These are phyloP conservation scores for Sequoiadendron giganteum DNA, from an alignment of 75 land plant species.

Conservation along the genomic window DNA sequence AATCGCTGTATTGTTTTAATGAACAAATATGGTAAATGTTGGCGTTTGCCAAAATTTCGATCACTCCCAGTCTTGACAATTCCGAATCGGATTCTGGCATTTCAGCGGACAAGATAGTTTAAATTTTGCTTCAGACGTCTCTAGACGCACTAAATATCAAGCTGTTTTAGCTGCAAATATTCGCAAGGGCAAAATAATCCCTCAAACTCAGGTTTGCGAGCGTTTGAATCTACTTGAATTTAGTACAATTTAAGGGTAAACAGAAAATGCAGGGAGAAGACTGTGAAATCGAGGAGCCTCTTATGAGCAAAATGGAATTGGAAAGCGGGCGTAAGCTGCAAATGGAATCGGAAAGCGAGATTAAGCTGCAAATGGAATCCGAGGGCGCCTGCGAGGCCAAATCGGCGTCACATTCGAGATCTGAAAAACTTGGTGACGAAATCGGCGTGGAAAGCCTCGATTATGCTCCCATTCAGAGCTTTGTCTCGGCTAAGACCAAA, in stretches of 20 bases:
- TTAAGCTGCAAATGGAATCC: too few species aligned
- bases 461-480: constrained; percentile 30
- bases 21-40: too few species aligned
- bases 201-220: too few species aligned
- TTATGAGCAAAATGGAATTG: neutral
- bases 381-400: neutral
- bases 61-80: too few species aligned
- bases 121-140: too few species aligned
- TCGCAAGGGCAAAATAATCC: too few species aligned
- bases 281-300: constrained; percentile 3
- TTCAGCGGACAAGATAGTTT: too few species aligned
- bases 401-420: neutral
- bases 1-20: too few species aligned
- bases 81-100: too few species aligned
- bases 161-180: too few species aligned
- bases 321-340: neutral
- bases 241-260: neutral
- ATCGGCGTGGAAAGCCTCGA: constrained; percentile 43
- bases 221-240: neutral
- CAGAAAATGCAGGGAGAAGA: neutral
- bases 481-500: constrained; percentile 19
- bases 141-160: too few species aligned
- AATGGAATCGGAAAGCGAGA: neutral
- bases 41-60: too few species aligned
- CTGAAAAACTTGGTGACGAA: constrained; percentile 13